Base-by-base conservation (phyloP, 352 stramenopile genomes). In the Phytophthora kernoviae region DNA sequence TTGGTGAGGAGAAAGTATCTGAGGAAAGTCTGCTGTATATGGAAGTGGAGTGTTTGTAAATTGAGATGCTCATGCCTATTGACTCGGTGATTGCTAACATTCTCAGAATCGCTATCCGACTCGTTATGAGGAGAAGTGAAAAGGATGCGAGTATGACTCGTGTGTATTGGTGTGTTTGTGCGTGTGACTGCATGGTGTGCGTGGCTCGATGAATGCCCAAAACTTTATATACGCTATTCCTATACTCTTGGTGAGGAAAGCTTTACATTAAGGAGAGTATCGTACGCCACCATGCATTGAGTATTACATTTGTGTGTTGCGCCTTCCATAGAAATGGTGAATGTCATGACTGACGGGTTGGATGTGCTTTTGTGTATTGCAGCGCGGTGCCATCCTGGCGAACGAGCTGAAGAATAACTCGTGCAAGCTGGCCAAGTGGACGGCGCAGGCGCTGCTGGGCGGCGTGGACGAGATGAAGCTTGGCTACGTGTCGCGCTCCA, bases 391-490 rank as follows among this genome's bases (percentile, higher is more conserved):
- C 37, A 96, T 99, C 21, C 73, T 99, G 24, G 96, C 96, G 4
- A 98, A 96, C 53, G 97, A 99, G 78, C 82, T 99, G 45, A 99
- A 99, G 90, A 99, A 99, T 81, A 99, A 99, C 74, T 93, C 90
- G 37, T 98, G 87, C 84, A 99, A 99, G 76, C 72, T 99, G 43
- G 96, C 96, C 50, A 98, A 98, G 75, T 99, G 96, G 96, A 99
- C 95, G 18, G 96, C 96, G 15, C 95, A 99, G 79, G 94, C 94
- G 15, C 76, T 99, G 17, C 77, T 99, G 55, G 83, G 94, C 7
- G 97, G 96, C 49, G 92, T 97, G 22, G 95, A 98, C 70, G 88
- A 98, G 73, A 99, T 99, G 94, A 99, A 99, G 84, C 81, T 99
- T 68, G 97, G 96, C 42, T 99, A 98, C 62, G 97, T 99, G 18